Evolutionary conservation across 2,329 filamentous ascomycete genomes (phyloP), one percentile per base, ranked within the genome.

Genomic region (Bipolaris zeicola): DNA sequence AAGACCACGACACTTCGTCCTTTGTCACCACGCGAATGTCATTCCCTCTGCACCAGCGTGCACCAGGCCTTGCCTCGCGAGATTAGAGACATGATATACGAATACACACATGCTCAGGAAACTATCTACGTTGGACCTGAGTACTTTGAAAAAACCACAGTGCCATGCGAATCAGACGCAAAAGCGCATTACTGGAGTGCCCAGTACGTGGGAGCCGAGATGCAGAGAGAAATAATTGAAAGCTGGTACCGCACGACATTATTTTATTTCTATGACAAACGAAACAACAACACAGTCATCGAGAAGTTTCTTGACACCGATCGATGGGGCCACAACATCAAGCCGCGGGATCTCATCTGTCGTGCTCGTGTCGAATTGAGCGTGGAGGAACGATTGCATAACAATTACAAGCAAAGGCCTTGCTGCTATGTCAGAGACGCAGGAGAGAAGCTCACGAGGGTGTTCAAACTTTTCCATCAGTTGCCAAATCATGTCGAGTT

Each of bases 221-320:
- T 53, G 48, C 28, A 16, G 8, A 26, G 16, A 6, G 58, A 58
- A 16, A 8, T 61, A 1, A 38, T 52, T 1, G 51, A 61, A 28
- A 58, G 38, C 28, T 60, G 46, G 50, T 60, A 60, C 33, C 53
- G 58, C 6, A 48, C 42, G 13, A 54, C 52, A 5, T 13, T 51
- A 2, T 60, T 60, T 43, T 44, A 44, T 31, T 44, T 59, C 33
- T 56, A 55, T 34, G 48, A 59, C 36, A 44, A 49, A 20, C 20
- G 20, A 7, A 36, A 56, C 26, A 56, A 59, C 22, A 13, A n/a
- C 31, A 31, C 26, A 10, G 41, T 55, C n/a, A 37, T 52, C 11
- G 44, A 55, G 18, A 38, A 20, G 7, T 59, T 59, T 26, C 26
- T 59, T 5, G 20, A 28, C 11, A 59, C 42, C n/a, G 42, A 44